These are phyloP conservation scores for Prinsepia uniflora DNA, from an alignment of 306 rosid genomes.

Conservation along the genomic window DNA sequence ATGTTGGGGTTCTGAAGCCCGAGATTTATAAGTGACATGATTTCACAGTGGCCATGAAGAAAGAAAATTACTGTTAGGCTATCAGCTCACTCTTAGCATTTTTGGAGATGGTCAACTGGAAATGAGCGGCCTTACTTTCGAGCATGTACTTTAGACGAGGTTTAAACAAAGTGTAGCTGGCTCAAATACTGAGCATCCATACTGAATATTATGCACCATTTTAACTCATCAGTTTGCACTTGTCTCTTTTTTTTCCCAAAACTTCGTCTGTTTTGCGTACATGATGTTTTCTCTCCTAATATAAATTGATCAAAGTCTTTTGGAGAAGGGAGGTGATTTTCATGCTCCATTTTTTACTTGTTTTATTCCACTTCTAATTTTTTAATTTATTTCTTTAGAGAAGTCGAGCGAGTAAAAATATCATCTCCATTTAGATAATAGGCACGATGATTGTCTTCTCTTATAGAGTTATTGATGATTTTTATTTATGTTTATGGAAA, in stretches of 20 bases:
- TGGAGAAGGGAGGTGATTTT: too few species aligned
- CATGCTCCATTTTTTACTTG: too few species aligned
- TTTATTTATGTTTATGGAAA: too few species aligned
- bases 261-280: neutral
- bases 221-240: neutral
- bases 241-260: neutral
- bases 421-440: too few species aligned
- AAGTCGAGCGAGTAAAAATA: too few species aligned
- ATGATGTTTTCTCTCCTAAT: neutral
- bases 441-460: too few species aligned
- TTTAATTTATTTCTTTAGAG: too few species aligned
- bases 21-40: slow-evolving; percentile 48
- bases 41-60: neutral
- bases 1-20: slow-evolving; percentile 82
- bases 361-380: too few species aligned
- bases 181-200: neutral
- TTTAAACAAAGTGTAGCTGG: neutral
- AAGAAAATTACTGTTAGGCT: neutral
- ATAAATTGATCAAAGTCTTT: too few species aligned
- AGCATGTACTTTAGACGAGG: neutral
- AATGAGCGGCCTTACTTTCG: neutral
- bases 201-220: neutral
- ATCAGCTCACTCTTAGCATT: too few species aligned
- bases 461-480: too few species aligned
- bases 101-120: neutral